Base-by-base conservation (phyloP, 257 asterid species). In the Gentiana straminea region DNA sequence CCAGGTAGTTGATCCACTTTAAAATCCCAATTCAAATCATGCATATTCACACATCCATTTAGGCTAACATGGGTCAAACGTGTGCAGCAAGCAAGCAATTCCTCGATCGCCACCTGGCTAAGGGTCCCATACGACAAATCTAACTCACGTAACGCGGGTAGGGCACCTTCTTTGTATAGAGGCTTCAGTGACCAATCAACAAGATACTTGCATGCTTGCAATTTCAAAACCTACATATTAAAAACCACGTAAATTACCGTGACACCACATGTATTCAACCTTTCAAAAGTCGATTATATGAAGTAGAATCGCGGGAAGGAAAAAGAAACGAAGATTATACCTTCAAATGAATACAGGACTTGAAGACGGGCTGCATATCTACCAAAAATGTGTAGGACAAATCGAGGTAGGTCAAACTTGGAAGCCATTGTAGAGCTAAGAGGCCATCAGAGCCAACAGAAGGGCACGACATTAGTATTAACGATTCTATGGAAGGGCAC, bases 201-300 rank as follows among this genome's bases (percentile, higher is more conserved):
- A 5, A 92, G 94, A 72, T 92, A 88, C 79, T 92, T 92, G 94
- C 98, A 92, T 24, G 98, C 99, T 85, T 91, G 98, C 87, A 91
- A 69, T 76, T 91, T 91, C 57, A 91, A 70, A 72, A 91, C 97
- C 98, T 91, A 67, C 5, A 53, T 48, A 8, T 10, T 13, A 44
- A 9, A 4, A 10, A 36, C 33, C 13, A 70, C 36, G 32, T 64
- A 3, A 2, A 5, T 5, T 41, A 4, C 7, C 7, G 46, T 5
- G 9, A 41, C 46, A 24, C 24, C 24, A 24, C 24, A 24, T 1
- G 24, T 24, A 24, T 24, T 24, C 1, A 1, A 24, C 24, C 24
- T 24, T 24, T 24, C 24, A 24, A 24, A 24, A 24, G 24, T 24
- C 24, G 24, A 24, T 24, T 24, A 24, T 0, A 24, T 24, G 24